phyloP scores from a whole-genome alignment of 148 eudicot genomes.

The Vaccinium corymbosum region DNA sequence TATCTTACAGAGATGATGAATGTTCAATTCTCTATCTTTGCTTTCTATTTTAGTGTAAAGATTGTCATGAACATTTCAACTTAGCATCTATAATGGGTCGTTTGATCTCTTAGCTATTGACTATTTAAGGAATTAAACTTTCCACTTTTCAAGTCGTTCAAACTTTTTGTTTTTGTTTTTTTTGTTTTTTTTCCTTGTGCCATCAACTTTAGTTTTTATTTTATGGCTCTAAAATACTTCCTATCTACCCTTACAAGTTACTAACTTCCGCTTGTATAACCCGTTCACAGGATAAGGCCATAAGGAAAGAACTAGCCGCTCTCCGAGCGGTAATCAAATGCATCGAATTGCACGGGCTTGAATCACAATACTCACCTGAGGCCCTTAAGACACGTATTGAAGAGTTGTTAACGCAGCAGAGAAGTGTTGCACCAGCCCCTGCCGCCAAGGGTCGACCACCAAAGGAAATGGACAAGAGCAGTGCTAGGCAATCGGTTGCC shows the following conservation, averaged over 20 bases:
- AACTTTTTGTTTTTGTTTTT: not conserved
- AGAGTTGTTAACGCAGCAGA: slow-evolving; percentile 15
- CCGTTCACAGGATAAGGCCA: slow-evolving; percentile 26
- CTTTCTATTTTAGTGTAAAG: not conserved
- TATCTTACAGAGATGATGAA: not conserved
- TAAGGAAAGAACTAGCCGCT: slow-evolving; percentile 19
- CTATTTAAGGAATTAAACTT: not conserved
- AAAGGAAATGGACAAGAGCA: not conserved
- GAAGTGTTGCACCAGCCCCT: not conserved
- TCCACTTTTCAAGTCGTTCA: not conserved
- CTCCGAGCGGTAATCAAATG: slow-evolving; percentile 26
- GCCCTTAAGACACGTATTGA: slow-evolving; percentile 19
- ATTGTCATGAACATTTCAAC: not conserved
- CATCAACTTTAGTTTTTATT: not conserved
- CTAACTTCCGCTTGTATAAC: not conserved
- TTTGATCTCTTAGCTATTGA: not conserved
- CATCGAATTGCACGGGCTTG: slow-evolving; percentile 26
- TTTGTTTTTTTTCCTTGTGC: not conserved
- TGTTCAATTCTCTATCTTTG: not conserved
- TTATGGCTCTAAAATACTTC: not conserved
- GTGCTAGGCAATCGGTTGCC: not conserved
- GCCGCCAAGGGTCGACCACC: not conserved
- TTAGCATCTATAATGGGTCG: not conserved
- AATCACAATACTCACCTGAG: slow-evolving; percentile 25
- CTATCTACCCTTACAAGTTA: not conserved